Base-by-base conservation (phyloP, 768 basidiomycete genomes). In the Termitomyces sp. region DNA sequence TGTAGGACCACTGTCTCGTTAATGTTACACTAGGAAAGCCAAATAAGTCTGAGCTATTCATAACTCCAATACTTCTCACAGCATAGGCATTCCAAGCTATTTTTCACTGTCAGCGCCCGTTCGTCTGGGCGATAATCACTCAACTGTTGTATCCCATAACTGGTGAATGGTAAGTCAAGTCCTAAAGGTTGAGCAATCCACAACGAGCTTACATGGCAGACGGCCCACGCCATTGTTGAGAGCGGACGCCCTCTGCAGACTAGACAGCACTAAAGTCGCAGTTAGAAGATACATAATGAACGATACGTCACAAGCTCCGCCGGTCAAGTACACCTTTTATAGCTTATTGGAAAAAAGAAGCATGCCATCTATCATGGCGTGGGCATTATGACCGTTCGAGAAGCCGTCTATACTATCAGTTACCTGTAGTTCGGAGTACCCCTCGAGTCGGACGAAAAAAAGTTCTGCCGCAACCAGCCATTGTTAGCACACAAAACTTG, bases 41-140 rank as follows among this genome's bases (percentile, higher is more conserved):
- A 2, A 34, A 34, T 15, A 3, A n/a, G 51, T 47, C 24, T 33
- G 39, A 61, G 36, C 20, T 30, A 34, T 12, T 48, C 24, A 41
- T n/a, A 15, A 11, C 18, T 37, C 18, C 13, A 2, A 22, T 2
- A 8, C 12, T 15, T 67, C 75, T 52, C 57, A 86, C 85, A 65
- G 85, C 79, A 68, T 83, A 87, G 9, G 84, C 86, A 67, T 88
- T 88, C 86, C 86, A 88, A 11, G 86, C 86, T 88, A 41, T 22
- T 24, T 30, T 6, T 16, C 12, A 47, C 41, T 2, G 42, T 51
- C 20, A 52, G 50, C 34, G 34, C 18, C 22, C 20, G 30, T 55
- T 36, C 2, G 18, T 7, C 20, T 62, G 61, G 55, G n/a, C 1
- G 31, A 37, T 16, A 9, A n/a, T 16, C 24, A 61, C 83, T 68